phyloP scores from a whole-genome alignment of 1,284 basidiomycete genomes.

The Chiua sp. region DNA sequence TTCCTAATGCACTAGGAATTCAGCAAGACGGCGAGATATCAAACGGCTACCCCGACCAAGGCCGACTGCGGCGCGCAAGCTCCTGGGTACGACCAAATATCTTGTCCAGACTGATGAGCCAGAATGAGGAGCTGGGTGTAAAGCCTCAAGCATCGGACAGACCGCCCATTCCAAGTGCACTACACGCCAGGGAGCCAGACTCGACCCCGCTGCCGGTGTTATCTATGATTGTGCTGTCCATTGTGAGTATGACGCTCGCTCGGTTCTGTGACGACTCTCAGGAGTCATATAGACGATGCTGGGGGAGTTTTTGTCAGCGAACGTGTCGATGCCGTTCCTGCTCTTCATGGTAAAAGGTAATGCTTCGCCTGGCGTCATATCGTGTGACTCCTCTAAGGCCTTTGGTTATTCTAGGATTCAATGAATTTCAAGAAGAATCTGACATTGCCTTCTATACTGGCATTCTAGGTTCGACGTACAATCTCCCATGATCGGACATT shows the following conservation, averaged over 20 bases:
- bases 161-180: constrained; percentile 76
- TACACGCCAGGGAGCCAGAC: constrained; percentile 65
- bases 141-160: constrained; percentile 46
- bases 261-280: constrained; percentile 8
- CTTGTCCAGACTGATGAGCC: constrained; percentile 33
- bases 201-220: constrained; percentile 85
- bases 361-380: constrained; percentile 19
- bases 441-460: constrained; percentile 89
- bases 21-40: constrained; percentile 16
- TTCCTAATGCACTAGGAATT: constrained; percentile 31
- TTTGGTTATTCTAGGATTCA: constrained; percentile 20
- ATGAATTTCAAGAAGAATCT: constrained; percentile 56
- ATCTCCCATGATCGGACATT: constrained; percentile 13
- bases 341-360: constrained; percentile 92
- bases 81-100: constrained; percentile 48
- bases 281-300: constrained; percentile 78
- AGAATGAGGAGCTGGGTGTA: constrained; percentile 29
- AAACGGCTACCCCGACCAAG: constrained; percentile 25
- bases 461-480: constrained; percentile 61
- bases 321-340: constrained; percentile 88
- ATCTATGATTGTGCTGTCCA: constrained; percentile 91
- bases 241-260: constrained; percentile 57
- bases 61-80: constrained; percentile 40
- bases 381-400: constrained; percentile 15
- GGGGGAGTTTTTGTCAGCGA: constrained; percentile 91